A percentile compares a stretch with the other conserved stretches of the same genome.
phyloP scores from a whole-genome alignment of 1,284 basidiomycete species.

The Malassezia globosa region DNA sequence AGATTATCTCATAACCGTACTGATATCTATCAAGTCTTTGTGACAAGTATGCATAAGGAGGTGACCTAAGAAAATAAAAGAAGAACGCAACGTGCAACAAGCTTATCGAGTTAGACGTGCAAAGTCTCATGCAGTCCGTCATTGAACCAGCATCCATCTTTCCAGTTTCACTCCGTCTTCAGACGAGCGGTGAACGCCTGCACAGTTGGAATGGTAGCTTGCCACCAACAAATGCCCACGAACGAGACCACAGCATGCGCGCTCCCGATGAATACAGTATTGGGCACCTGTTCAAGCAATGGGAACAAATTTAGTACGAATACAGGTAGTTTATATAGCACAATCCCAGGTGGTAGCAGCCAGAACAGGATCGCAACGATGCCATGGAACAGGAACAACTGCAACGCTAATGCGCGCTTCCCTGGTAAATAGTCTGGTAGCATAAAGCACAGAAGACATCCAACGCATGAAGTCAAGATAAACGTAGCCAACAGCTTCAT shows the following conservation, averaged over 20 bases:
- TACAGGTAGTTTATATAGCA: slow-evolving; percentile 60
- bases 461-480: slow-evolving; percentile 6
- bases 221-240: slow-evolving; percentile 21
- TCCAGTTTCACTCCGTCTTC: slow-evolving; percentile 1
- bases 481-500: slow-evolving; percentile 8
- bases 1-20: too few relatives aligned
- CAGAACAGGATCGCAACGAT: slow-evolving; percentile 62
- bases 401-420: slow-evolving; percentile 66
- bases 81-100: too few relatives aligned
- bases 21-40: too few relatives aligned
- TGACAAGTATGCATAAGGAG: too few relatives aligned
- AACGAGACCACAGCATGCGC: slow-evolving; percentile 24
- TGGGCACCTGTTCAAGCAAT: background rate
- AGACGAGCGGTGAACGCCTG: slow-evolving; percentile 3
- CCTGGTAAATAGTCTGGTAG: slow-evolving; percentile 64
- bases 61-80: too few relatives aligned
- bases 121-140: too few relatives aligned
- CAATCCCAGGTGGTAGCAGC: slow-evolving; percentile 60
- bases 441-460: slow-evolving; percentile 21
- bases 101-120: too few relatives aligned
- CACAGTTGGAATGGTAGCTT: slow-evolving; percentile 12
- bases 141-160: too few relatives aligned
- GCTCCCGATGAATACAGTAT: slow-evolving; percentile 17
- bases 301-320: slow-evolving; percentile 52
- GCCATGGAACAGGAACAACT: slow-evolving; percentile 64